Base-by-base conservation (phyloP, 495 filamentous ascomycete species). In the Talaromyces ruber region DNA sequence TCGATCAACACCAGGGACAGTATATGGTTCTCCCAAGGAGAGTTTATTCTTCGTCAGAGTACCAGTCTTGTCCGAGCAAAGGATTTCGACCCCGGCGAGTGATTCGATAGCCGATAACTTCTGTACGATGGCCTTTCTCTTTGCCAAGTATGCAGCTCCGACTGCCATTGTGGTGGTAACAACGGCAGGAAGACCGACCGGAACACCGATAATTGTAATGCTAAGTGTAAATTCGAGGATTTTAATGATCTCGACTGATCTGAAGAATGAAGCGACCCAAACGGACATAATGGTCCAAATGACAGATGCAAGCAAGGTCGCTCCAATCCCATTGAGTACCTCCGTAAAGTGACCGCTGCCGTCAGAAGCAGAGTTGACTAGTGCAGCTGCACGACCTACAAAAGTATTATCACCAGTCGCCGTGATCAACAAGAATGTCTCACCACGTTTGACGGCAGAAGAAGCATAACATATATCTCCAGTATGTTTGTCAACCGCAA, bases 121-220 rank as follows among this genome's bases (percentile, higher is more conserved):
- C 76, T 95, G 92, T 63, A 97, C 92, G 70, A 97, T 95, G 56
- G 92, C 92, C 76, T 92, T 85, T 77, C 91, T 90, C 75, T 90
- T 91, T 65, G 92, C 92, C 63, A 97, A 82, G 71, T 94, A 93
- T 55, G 89, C 87, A 66, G 92, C 92, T 74, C 92, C 92, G 68
- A 97, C 92, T 76, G 92, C 92, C 90, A 97, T 92, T 71, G 92
- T 97, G 61, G 92, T 97, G 65, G 92, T 96, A 68, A 95, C 92
- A 74, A 97, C 92, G 64, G 90, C 92, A 28, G 92, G 92, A 54
- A 97, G 89, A 86, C 92, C 92, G 72, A 97, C 92, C 21, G 92
- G 92, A 11, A 97, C 92, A 82, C 92, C 92, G 58, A 96, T 88
- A 66, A 96, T 91, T 62, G 91, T 91, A 64, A 96, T 91, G 68